Evolutionary conservation across 495 filamentous ascomycete species (phyloP), one percentile per base, ranked within the genome.

Genomic region (Usnea hakonensis): DNA sequence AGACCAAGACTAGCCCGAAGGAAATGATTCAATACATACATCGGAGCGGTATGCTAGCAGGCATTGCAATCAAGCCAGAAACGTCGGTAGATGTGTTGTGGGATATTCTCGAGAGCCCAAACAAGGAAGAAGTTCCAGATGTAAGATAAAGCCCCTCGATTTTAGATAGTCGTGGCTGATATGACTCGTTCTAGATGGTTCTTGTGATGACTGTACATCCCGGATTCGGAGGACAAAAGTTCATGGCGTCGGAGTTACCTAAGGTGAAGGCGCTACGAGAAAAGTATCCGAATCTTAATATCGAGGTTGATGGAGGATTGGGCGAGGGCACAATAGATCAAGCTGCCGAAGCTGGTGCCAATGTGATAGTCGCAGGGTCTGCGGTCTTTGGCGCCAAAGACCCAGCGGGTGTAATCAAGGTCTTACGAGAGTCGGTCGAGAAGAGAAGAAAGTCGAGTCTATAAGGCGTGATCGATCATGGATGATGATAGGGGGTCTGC

Each of bases 181-280:
- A n/a, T 30, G 7, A 8, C 43, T 32, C 36, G 36, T 13, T 56
- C 50, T 61, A 98, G 94, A 97, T 98, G 95, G 90, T 95, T 32
- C 86, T 98, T 13, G 86, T 98, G 43, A 98, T 98, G 94, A 98
- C 94, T 11, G 94, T 98, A 23, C 85, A 98, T 74, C 94, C 94
- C 23, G 94, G 94, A 58, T 98, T 97, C 74, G 95, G 94, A 63
- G 94, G 94, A 16, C 95, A 98, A 74, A 96, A 95, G 72, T 98
- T 98, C 83, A 96, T 97, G 88, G 87, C 90, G 7, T 89, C 87
- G 6, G 90, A 95, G 73, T 81, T 98, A 67, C 95, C 94, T 66
- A 98, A 98, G 76, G 95, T 98, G 37, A 71, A 83, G 57, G 90
- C 86, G 52, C 79, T 98, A 68, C 84, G 95, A 57, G 76, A 86